Evolutionary conservation across 176 grass and related monocot genomes (phyloP), one percentile per base, ranked within the genome.

Genomic region (Melocanna baccifera): DNA sequence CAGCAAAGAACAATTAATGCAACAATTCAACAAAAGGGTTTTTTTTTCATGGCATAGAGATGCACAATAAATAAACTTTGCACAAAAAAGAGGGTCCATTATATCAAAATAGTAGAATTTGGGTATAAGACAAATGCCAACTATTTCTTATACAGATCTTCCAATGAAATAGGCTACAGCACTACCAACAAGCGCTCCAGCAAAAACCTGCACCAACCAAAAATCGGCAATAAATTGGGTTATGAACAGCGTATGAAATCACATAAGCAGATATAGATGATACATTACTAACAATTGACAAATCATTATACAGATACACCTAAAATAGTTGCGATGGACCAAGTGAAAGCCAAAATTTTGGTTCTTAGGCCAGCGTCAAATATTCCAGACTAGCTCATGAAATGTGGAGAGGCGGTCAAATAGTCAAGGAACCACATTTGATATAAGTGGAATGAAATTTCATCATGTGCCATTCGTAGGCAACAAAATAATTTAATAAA

Each of bases 181-280:
- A 77, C 90, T 91, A 69, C 97, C 97, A 69, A 96, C 88, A 67
- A 99, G 26, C 19, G 91, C 93, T 87, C 97, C 97, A 18, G 80
- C 78, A 88, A 86, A 89, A 86, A 99, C 97, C 97, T 99, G 73
- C 66, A 59, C 3, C 8, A 29, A 73, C 3, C 25, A 76, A 32
- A 36, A 22, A 88, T 6, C 0, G 8, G 28, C 6, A 63, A 77
- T 67, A 16, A 81, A 47, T 81, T 86, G 20, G 62, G 16, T 39
- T 22, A 32, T 16, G 9, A 71, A 41, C 62, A 63, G 1, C 9
- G 32, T 20, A 91, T 15, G 23, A 40, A 69, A 39, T 67, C 29
- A 43, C 30, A 75, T 13, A 39, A 64, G 28, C 25, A 73, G 13
- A 56, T 67, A 70, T 0, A 0, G 9, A 26, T 16, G 22, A 20